Conservation (phyloP, 2,329 filamentous ascomycete species). For the Chrysoporthe cubensis region DNA sequence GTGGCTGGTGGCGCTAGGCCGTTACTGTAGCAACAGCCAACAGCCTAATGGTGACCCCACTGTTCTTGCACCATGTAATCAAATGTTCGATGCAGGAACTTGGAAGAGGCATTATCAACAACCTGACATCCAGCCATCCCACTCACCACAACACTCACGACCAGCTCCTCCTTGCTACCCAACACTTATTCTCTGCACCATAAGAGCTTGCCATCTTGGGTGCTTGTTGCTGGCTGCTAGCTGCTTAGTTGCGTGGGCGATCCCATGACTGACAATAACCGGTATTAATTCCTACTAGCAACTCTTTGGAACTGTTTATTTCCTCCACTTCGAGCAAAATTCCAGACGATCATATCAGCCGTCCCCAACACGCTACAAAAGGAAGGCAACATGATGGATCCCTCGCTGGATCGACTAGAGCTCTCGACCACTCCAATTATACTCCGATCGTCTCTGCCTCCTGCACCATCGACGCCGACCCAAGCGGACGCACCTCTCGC, state of each 20-base stretch:
- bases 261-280: not conserved
- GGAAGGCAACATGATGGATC: slow-evolving; percentile 22
- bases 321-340: not conserved
- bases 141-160: not conserved
- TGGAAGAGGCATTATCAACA: not conserved
- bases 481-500: slow-evolving; percentile 11
- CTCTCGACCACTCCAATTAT: slow-evolving; percentile 23
- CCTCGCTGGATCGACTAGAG: slow-evolving; percentile 14
- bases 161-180: slow-evolving; percentile 5
- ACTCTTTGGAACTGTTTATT: slow-evolving; percentile 6
- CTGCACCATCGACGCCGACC: slow-evolving; percentile 22
- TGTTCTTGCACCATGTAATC: not conserved
- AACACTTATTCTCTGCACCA: not conserved
- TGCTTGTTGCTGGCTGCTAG: not conserved
- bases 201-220: not conserved
- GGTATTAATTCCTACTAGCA: slow-evolving; percentile 6
- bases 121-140: not conserved
- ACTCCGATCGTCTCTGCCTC: slow-evolving; percentile 9
- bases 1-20: not conserved
- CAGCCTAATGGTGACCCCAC: not conserved
- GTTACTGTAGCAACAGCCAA: slow-evolving; percentile 22
- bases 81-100: not conserved
- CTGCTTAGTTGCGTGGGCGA: not conserved
- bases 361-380: slow-evolving; percentile 8
- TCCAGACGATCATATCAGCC: not conserved